Evolutionary conservation across 805 yeast genomes (phyloP), one percentile per base, ranked within the genome.

Genomic region (Starmerella vitae): DNA sequence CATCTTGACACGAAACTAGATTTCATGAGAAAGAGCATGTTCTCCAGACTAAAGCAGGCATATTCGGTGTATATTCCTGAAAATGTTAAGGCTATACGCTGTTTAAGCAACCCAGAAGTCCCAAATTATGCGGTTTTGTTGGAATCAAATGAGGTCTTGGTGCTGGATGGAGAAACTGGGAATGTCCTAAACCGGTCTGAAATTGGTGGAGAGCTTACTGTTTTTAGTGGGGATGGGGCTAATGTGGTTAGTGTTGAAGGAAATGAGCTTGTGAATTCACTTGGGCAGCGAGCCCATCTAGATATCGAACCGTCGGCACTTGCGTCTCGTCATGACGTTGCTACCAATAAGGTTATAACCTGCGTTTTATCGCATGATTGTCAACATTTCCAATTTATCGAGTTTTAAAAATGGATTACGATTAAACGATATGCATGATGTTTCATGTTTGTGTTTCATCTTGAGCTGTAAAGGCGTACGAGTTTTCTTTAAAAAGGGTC

Each of bases 331-430:
- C 14, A 15, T n/a, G 39, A 37, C 9, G 7, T 8, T 7, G 14
- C 20, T 20, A 31, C 20, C 9, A 24, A 27, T 4, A 3, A 6
- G 20, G 22, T 30, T 13, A 20, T 28, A 2, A 41, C 34, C 6
- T 44, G 47, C 24, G 41, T 38, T 3, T 22, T 44, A 8, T 40
- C 47, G 9, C 39, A 41, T 17, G 47, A 44, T 32, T 30, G 36
- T 12, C 47, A 37, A 25, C 47, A 44, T 21, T 44, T 36, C 19
- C 37, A 41, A 30, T 41, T 44, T 22, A 4, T 36, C 4, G 45
- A 41, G 17, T 4, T 27, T 9, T 15, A 17, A n/a, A n/a, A n/a
- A n/a, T n/a, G n/a, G n/a, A n/a, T n/a, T n/a, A n/a, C n/a, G n/a
- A n/a, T n/a, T n/a, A n/a, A n/a, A n/a, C n/a, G n/a, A n/a, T n/a